phyloP scores from a whole-genome alignment of 1,284 basidiomycete species.

The Leccinum solheimii region DNA sequence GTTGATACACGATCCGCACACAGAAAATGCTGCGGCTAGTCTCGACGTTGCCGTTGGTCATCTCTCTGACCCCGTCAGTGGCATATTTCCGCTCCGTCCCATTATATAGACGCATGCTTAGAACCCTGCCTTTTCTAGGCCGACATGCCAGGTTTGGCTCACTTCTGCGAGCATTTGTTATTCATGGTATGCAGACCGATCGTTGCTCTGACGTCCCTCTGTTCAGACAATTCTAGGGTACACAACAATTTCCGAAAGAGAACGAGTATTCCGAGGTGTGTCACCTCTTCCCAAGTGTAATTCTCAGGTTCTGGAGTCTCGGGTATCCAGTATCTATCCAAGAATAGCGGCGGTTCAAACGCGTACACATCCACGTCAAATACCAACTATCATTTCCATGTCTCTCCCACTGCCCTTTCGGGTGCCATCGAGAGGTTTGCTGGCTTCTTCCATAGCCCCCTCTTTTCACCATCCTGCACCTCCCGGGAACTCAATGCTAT shows the following conservation, averaged over 20 bases:
- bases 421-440: conserved; percentile 91
- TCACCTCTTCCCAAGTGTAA: background rate
- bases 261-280: conserved; percentile 87
- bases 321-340: conserved; percentile 70
- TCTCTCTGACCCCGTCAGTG: conserved; percentile 85
- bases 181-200: conserved; percentile 73
- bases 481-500: conserved; percentile 96
- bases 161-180: conserved; percentile 94
- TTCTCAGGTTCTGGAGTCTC: background rate
- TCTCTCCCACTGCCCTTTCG: conserved; percentile 81
- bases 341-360: conserved; percentile 91
- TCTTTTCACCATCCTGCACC: conserved; percentile 91
- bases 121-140: conserved; percentile 43
- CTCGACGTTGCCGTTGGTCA: conserved; percentile 97
- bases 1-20: conserved; percentile 82
- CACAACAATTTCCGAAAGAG: conserved; percentile 82
- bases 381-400: conserved; percentile 94
- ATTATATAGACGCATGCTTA: background rate
- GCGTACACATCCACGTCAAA: conserved; percentile 93
- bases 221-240: conserved; percentile 53
- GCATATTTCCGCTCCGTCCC: background rate
- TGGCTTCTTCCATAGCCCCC: conserved; percentile 91
- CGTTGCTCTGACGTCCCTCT: background rate
- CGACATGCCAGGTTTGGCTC: conserved; percentile 87
- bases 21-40: conserved; percentile 95